These are phyloP conservation scores for Hanseniaspora valbyensis DNA, from an alignment of 805 yeast genomes.

Conservation along the genomic window DNA sequence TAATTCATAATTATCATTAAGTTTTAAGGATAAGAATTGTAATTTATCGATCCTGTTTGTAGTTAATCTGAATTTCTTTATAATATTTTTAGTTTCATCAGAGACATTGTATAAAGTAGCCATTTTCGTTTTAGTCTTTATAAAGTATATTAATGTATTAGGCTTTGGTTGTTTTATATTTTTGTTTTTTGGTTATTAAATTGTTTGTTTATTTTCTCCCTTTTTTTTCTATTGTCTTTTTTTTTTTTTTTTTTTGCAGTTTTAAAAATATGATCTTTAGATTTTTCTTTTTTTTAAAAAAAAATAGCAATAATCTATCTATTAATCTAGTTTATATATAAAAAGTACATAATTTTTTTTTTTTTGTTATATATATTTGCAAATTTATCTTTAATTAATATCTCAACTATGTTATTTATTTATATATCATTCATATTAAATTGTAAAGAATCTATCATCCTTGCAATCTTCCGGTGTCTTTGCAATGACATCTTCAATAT, in stretches of 20 bases:
- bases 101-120: constrained; percentile 51
- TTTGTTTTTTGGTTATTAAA: too few species aligned
- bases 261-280: too few species aligned
- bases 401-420: neutral
- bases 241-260: too few species aligned
- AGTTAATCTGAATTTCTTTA: constrained; percentile 62
- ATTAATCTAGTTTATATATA: too few species aligned
- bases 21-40: constrained; percentile 44
- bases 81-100: constrained; percentile 45
- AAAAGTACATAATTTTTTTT: too few species aligned
- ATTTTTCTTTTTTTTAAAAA: too few species aligned
- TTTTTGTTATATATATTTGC: too few species aligned
- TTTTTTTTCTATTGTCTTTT: neutral
- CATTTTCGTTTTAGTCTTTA: constrained; percentile 18
- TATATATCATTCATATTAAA: constrained; percentile 15
- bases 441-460: constrained; percentile 31
- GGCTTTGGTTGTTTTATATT: too few species aligned
- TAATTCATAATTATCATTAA: constrained; percentile 28
- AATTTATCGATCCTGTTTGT: constrained; percentile 53
- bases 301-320: too few species aligned
- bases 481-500: constrained; percentile 63
- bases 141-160: neutral
- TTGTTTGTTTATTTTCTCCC: neutral
- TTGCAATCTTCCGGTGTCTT: constrained; percentile 57
- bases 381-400: too few species aligned